A percentile compares a stretch with the other conserved stretches of the same genome.
Evolutionary conservation across 1,284 basidiomycete genomes (phyloP).

Genomic region (Ustilago crameri): DNA sequence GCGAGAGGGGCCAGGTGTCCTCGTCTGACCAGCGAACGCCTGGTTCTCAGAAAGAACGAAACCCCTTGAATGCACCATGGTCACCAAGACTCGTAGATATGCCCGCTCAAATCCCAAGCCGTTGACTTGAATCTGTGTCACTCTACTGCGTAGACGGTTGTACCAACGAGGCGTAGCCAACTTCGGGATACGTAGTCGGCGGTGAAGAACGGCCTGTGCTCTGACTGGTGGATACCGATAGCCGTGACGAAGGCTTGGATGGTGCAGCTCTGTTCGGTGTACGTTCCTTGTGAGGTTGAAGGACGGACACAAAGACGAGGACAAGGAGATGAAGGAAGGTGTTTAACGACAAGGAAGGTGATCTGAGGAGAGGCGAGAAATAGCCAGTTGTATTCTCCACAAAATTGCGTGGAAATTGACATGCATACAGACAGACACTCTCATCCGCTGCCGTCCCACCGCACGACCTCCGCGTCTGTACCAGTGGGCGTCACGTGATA

Average conservation of each 20-base stretch:
- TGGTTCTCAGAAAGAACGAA: constrained; percentile 51
- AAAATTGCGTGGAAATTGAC: constrained; percentile 13
- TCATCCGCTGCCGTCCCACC: constrained; percentile 14
- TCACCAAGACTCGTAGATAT: not conserved
- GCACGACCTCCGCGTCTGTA: constrained; percentile 34
- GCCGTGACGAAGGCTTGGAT: no score
- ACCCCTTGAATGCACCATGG: constrained; percentile 47
- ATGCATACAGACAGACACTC: constrained; percentile 7
- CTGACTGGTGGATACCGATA: no score
- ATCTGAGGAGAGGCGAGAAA: not conserved
- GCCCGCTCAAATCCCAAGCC: no score
- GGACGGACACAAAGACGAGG: no score
- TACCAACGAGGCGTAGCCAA: no score
- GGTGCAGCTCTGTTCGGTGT: no score
- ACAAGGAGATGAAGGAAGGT: constrained; percentile 1
- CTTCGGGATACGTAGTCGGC: no score
- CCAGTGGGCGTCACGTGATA: constrained; percentile 24
- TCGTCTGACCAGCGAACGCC: constrained; percentile 36
- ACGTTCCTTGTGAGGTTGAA: no score
- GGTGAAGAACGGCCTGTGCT: no score
- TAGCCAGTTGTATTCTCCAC: not conserved
- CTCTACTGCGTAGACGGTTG: no score
- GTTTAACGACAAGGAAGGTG: no score
- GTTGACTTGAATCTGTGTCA: no score
- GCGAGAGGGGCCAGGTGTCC: constrained; percentile 44